Percentiles rank a stretch among this genome's conserved stretches.
These are phyloP conservation scores for Craspedostauros australis DNA, from an alignment of 108 stramenopile species.

Conservation along the genomic window DNA sequence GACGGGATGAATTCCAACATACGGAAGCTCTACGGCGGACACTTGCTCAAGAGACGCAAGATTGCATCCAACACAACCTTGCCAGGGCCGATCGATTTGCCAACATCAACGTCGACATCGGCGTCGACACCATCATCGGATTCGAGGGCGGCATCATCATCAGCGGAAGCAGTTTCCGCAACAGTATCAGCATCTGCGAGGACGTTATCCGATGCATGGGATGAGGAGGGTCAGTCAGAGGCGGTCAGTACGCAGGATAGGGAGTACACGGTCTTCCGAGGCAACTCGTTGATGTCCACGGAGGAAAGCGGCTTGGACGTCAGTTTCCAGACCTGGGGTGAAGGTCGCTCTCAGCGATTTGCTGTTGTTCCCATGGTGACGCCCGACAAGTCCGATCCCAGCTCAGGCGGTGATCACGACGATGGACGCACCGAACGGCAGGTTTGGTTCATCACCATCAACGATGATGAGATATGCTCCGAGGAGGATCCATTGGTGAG, in stretches of 20 bases:
- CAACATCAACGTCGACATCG: conserved; percentile 3
- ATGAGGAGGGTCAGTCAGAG: conserved; percentile 39
- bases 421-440: conserved; percentile 39
- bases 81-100: conserved; percentile 4
- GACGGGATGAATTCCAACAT: conserved; percentile 71
- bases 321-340: conserved; percentile 87
- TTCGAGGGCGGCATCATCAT: too few relatives aligned
- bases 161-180: too few relatives aligned
- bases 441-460: conserved; percentile 86
- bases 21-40: conserved; percentile 66
- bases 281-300: conserved; percentile 53
- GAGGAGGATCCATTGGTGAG: conserved; percentile 45
- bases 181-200: neutral
- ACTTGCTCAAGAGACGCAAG: conserved; percentile 4
- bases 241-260: conserved; percentile 65
- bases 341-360: conserved; percentile 70
- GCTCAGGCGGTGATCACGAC: conserved; percentile 8
- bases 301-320: conserved; percentile 34
- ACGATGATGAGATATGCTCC: conserved; percentile 35
- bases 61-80: conserved; percentile 19
- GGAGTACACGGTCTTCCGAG: conserved; percentile 77
- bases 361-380: conserved; percentile 72
- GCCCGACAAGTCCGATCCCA: conserved; percentile 2
- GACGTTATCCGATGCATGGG: conserved; percentile 37
- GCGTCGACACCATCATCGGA: too few relatives aligned